These are phyloP conservation scores for Diaporthe batatas DNA, from an alignment of 2,329 filamentous ascomycete species.

Conservation along the genomic window DNA sequence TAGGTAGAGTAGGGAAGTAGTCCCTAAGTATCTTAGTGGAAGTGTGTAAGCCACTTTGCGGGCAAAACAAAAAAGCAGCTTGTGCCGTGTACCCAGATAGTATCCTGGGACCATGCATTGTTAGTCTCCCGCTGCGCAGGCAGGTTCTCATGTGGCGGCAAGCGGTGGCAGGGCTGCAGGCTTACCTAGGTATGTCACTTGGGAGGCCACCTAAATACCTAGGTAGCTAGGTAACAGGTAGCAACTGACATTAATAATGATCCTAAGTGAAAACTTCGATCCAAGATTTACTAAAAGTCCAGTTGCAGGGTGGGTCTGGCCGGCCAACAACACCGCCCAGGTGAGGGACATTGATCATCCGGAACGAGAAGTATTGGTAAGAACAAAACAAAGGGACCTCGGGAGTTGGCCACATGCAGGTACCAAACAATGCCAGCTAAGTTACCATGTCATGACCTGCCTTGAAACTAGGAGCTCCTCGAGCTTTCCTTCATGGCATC, in stretches of 20 bases:
- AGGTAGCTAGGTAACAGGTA: too few relatives aligned
- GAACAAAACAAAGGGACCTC: not conserved
- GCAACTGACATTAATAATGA: too few relatives aligned
- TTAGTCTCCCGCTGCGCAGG: too few relatives aligned
- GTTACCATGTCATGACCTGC: not conserved
- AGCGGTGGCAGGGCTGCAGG: not conserved
- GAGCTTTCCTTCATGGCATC: not conserved
- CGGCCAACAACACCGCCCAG: not conserved
- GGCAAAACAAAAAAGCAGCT: not conserved
- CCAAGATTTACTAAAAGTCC: too few relatives aligned
- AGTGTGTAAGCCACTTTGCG: too few relatives aligned
- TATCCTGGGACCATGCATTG: too few relatives aligned
- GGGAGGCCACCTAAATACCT: not conserved
- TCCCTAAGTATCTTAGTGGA: too few relatives aligned
- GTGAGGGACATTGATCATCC: slow-evolving; percentile 1
- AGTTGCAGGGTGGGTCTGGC: not conserved
- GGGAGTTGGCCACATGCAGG: too few relatives aligned
- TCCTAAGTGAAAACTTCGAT: too few relatives aligned
- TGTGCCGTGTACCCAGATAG: too few relatives aligned
- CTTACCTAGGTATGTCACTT: not conserved
- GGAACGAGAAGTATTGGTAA: not conserved
- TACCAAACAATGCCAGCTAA: not conserved
- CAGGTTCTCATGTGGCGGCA: not conserved
- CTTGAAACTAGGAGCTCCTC: not conserved
- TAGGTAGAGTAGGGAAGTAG: too few relatives aligned